Percentiles rank a stretch among this genome's conserved stretches.
Conservation (phyloP, 148 eudicot species). For the Cornus kousa region DNA sequence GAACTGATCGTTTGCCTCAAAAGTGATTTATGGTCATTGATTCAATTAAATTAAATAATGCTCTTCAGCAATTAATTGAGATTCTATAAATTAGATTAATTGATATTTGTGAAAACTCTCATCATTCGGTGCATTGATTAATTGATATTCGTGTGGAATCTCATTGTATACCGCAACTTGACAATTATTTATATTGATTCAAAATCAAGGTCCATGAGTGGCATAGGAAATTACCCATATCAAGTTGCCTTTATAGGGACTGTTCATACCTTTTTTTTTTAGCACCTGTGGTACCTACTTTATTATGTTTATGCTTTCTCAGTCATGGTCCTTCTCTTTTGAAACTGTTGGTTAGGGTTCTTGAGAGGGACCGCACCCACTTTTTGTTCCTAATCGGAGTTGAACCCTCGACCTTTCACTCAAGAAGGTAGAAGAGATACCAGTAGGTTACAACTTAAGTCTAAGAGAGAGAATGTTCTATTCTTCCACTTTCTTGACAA, state of each 20-base stretch:
- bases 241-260: background rate
- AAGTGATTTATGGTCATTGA: background rate
- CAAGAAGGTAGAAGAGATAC: no score
- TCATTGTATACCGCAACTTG: background rate
- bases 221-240: background rate
- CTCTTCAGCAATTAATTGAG: background rate
- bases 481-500: background rate
- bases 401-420: no score
- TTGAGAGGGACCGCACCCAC: no score
- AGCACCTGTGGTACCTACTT: background rate
- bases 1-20: background rate
- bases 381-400: no score
- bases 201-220: background rate
- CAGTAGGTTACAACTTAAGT: no score
- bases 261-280: background rate
- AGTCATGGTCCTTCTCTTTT: background rate
- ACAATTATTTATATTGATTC: no score
- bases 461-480: background rate
- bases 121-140: background rate
- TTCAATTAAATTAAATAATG: background rate
- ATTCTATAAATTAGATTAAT: background rate
- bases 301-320: background rate
- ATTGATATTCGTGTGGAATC: background rate
- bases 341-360: background rate
- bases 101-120: background rate